Base-by-base conservation (phyloP, 2,329 filamentous ascomycete genomes). In the Cladosporium sp. region DNA sequence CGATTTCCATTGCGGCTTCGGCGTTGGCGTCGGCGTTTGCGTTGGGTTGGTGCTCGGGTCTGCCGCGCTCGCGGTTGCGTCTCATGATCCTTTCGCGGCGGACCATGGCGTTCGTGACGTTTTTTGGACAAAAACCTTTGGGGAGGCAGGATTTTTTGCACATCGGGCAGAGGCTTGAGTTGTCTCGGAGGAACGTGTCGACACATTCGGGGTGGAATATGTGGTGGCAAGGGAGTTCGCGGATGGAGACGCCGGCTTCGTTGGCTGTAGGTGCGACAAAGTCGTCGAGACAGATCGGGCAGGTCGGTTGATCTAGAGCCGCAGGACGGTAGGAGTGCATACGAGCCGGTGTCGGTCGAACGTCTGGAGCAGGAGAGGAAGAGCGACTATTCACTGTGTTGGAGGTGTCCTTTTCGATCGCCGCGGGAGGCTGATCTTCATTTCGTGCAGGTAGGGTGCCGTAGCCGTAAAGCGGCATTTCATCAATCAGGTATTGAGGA, bases 141-240 rank as follows among this genome's bases (percentile, higher is more conserved):
- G 91, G 90, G 1, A 96, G 71, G 61, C 91, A 88, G 43, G 81
- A 88, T 54, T 85, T 81, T 67, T 96, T 96, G 75, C 93, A 99
- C 60, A 95, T 75, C 1, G 93, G 92, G 63, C 93, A 99, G 2
- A 96, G 76, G 15, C 88, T 95, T 64, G 88, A 95, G 64, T 86
- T 85, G 49, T 83, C 78, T 38, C 79, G 77, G 11, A 97, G 75
- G 61, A 93, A 96, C 18, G 84, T 80, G 63, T 97, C 91, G 56
- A 97, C 91, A 63, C 93, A 99, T 57, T 88, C 85, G 0, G 88
- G 86, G 58, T 99, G 92, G 68, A 91, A 99, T 51, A 97, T 92
- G 66, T 99, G 93, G 1, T 86, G 84, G 61, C 93, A 99, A 0
- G 89, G 83, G 2, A 97, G 75, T 68, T 96, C 88, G 50, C 90